Base-by-base conservation (phyloP, 1,284 basidiomycete genomes). In the Irpex sp. region DNA sequence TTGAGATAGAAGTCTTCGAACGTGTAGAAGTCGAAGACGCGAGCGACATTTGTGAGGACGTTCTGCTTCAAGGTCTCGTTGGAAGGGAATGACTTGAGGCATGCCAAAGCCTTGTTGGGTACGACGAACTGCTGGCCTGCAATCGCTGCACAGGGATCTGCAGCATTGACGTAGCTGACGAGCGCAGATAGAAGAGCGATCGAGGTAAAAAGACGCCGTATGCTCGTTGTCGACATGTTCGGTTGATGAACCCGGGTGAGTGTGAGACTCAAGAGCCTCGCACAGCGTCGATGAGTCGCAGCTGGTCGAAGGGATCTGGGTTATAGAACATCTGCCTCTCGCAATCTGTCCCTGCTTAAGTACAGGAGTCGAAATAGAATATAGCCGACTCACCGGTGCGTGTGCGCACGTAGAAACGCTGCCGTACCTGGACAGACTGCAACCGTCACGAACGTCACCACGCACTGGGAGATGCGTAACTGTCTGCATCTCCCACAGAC, bases 21-120 rank as follows among this genome's bases (percentile, higher is more conserved):
- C 0, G 86, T 87, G 73, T 78, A 88, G 68, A 89, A 88, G 71
- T 87, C 81, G 64, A 87, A 84, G 43, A 87, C 84, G 35, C 83
- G 75, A 9, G 79, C 79, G 61, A 86, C 76, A 64, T 79, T 81
- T 8, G 76, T 77, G 58, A 86, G 67, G 39, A 87, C 83, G 70
- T 88, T 88, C 70, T 87, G 80, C 26, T 83, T 79, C 19, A 88
- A 74, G 7, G 83, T 86, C 70, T 86, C 84, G 68, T 86, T 85
- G 77, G 87, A 87, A 0, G 85, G 82, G 71, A 87, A 88, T 5
- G 82, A 80, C 69, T 81, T 84, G 67, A 82, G 73, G 68, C 86
- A 88, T 0, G 84, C 81, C 59, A 85, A 73, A n/a, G 81, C 84
- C 64, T 85, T 82, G 3, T 80, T 75, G 15, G 85, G 82, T 11